These are phyloP conservation scores for Leptodermis oblonga DNA, from an alignment of 257 asterid species.

Conservation along the genomic window DNA sequence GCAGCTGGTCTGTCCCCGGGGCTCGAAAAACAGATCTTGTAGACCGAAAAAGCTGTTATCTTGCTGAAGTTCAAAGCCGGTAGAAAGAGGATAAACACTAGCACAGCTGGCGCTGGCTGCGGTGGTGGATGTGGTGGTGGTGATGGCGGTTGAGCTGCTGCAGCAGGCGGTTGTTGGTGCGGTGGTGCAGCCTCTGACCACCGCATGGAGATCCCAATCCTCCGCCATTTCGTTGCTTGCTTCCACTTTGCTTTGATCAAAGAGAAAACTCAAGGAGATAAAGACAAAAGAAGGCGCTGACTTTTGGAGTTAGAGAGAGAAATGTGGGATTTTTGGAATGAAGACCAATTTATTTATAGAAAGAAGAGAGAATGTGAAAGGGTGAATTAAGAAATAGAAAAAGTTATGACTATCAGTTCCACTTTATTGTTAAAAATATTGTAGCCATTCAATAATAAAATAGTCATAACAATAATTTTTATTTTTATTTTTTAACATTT, in stretches of 20 bases:
- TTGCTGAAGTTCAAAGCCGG: conserved; percentile 28
- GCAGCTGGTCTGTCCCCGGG: conserved; percentile 23
- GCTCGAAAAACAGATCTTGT: conserved; percentile 45
- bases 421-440: too few relatives aligned
- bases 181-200: conserved; percentile 86
- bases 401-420: too few relatives aligned
- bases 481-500: too few relatives aligned
- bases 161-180: conserved; percentile 23
- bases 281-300: conserved; percentile 65
- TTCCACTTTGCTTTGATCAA: background rate
- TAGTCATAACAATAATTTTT: too few relatives aligned
- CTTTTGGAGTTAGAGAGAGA: conserved; percentile 31
- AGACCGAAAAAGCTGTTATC: conserved; percentile 28
- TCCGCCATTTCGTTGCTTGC: conserved; percentile 45
- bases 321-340: conserved; percentile 5
- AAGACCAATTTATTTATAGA: conserved; percentile 20
- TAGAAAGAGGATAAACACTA: background rate
- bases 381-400: too few relatives aligned
- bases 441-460: too few relatives aligned
- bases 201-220: conserved; percentile 96
- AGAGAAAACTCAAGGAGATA: conserved; percentile 2
- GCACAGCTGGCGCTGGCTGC: background rate
- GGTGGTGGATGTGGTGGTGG: conserved; percentile 7
- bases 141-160: conserved; percentile 21
- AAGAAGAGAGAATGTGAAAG: conserved; percentile 19